A percentile compares a stretch with the other conserved stretches of the same genome.
phyloP scores from a whole-genome alignment of 2,329 filamentous ascomycete species.

The Penicillium sp. region DNA sequence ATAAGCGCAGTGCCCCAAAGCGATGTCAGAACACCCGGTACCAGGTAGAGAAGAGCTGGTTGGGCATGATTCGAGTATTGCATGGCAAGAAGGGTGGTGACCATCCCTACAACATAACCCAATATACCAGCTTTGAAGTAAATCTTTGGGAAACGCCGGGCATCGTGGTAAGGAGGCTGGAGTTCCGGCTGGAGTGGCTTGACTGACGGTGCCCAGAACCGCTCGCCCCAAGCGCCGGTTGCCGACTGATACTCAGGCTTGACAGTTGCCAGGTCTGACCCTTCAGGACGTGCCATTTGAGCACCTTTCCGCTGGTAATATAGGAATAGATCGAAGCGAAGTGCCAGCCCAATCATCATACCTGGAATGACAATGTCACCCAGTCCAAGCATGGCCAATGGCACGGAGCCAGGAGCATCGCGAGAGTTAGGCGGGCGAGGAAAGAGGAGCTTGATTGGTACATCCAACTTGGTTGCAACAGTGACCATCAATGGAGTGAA shows the following conservation, averaged over 20 bases:
- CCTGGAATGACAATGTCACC: slow-evolving; percentile 94
- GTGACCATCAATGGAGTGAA: slow-evolving; percentile 55
- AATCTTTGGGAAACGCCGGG: slow-evolving; percentile 66
- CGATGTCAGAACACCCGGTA: slow-evolving; percentile 74
- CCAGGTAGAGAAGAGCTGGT: slow-evolving; percentile 86
- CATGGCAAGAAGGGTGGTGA: slow-evolving; percentile 72
- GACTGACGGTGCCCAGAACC: slow-evolving; percentile 65
- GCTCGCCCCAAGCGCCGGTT: slow-evolving; percentile 76
- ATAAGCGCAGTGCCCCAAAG: slow-evolving; percentile 71
- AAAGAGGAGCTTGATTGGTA: slow-evolving; percentile 89
- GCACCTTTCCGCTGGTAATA: slow-evolving; percentile 69
- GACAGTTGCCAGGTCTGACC: slow-evolving; percentile 14
- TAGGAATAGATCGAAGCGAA: slow-evolving; percentile 87
- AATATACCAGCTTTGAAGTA: slow-evolving; percentile 77
- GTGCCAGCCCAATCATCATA: slow-evolving; percentile 80
- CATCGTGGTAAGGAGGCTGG: slow-evolving; percentile 37
- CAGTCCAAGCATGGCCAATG: slow-evolving; percentile 75
- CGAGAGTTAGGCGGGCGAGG: slow-evolving; percentile 58
- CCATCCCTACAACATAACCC: slow-evolving; percentile 77
- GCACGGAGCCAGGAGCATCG: slow-evolving; percentile 41
- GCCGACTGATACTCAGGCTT: slow-evolving; percentile 51
- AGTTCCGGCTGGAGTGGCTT: slow-evolving; percentile 27
- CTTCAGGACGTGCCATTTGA: slow-evolving; percentile 33
- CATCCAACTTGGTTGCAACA: slow-evolving; percentile 81
- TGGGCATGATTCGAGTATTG: slow-evolving; percentile 77